Evolutionary conservation across 495 filamentous ascomycete genomes (phyloP), one percentile per base, ranked within the genome.

Genomic region (Penicillium robsamsonii): DNA sequence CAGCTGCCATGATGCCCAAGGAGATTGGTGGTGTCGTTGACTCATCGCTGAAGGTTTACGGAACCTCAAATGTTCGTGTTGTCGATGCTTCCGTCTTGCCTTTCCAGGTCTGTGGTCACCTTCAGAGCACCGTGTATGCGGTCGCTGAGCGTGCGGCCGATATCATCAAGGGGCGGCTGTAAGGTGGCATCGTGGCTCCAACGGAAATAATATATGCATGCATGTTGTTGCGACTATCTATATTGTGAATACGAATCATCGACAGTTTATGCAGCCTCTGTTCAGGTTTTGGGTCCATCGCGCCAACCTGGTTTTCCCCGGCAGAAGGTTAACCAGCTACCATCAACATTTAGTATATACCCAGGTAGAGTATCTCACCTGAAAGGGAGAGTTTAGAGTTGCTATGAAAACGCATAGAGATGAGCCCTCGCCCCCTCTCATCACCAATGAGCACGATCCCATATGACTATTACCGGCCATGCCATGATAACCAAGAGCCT

Each of bases 61-160:
- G 77, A 0, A 76, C 79, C n/a, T 62, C 71, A 24, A 76, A 79
- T 13, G 65, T 85, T 22, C 65, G 81, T 2, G 81, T 87, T 2
- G 81, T 86, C 1, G 83, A 81, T 58, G 79, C 81, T 1, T 73
- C 79, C 31, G 64, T 85, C 20, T 71, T 79, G 31, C 81, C 81
- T 6, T 65, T 80, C 53, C 74, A 78, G 58, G 70, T 81, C 8
- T 75, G 78, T 42, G 78, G 76, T 2, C 78, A 86, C 61, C 56
- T 79, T 42, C 66, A 73, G 48, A 77, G 73, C 15, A 81, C 80
- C 0, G 63, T 84, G 4, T 86, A 84, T 69, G 81, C 79, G 2
- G 73, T 84, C 54, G 80, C 79, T 3, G 83, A 86, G 70, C 78
- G 77, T 52, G 82, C 71, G 1, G 76, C 81, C 5, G 69, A 75